phyloP scores from a whole-genome alignment of 1,139 yeast genomes.

The Torulaspora globosa region DNA sequence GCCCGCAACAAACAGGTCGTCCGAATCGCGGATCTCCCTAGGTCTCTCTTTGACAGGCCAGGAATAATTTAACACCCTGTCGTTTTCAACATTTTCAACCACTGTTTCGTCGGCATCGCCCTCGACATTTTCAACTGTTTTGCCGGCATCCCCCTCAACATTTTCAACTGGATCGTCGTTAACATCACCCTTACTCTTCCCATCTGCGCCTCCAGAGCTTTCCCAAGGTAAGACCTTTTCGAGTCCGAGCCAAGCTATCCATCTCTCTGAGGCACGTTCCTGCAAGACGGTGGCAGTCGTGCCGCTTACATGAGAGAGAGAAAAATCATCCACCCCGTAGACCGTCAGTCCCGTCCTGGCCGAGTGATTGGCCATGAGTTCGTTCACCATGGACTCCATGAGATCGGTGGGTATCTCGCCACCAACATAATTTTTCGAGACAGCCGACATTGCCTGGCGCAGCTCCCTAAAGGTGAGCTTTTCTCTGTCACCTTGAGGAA shows the following conservation, averaged over 20 bases:
- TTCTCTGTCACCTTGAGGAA: background rate
- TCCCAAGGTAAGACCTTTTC: background rate
- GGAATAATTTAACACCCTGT: too few relatives aligned
- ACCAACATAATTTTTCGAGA: background rate
- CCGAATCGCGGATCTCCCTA: background rate
- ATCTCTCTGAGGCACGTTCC: constrained; percentile 5
- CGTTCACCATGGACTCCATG: constrained; percentile 1
- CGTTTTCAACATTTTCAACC: too few relatives aligned
- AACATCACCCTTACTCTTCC: too few relatives aligned
- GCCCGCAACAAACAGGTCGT: background rate
- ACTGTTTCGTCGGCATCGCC: too few relatives aligned
- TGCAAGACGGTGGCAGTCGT: background rate
- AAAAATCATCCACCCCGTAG: constrained; percentile 2
- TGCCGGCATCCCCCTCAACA: too few relatives aligned
- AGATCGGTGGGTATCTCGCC: background rate
- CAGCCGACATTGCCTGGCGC: constrained; percentile 3
- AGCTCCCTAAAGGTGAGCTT: background rate
- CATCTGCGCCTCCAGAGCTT: background rate
- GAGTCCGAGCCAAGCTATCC: constrained; percentile 1
- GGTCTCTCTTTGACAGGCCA: too few relatives aligned
- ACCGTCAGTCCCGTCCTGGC: constrained; percentile 1
- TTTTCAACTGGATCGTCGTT: too few relatives aligned
- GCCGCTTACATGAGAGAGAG: background rate
- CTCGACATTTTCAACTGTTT: too few relatives aligned
- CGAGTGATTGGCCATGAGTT: constrained; percentile 6